Evolutionary conservation across 306 rosid genomes (phyloP), one percentile per base, ranked within the genome.

Genomic region (Vicia sativa): DNA sequence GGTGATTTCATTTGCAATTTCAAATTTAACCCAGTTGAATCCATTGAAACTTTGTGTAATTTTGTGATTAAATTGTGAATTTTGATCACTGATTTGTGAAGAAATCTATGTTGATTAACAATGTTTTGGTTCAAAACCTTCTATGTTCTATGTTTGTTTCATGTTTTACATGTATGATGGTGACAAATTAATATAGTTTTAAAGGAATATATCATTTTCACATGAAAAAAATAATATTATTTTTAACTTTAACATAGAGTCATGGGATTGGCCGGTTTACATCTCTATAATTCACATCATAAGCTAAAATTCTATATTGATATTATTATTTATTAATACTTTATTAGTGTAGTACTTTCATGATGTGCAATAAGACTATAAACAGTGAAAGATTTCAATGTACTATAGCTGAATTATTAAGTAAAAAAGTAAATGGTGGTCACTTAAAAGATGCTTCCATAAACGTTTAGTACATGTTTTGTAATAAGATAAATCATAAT

Each of bases 1-100:
- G 75, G 18, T 7, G 62, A 28, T 55, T 55, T 55, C 6, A 28
- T 6, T 49, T 49, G 25, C 34, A 53, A 81, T 58, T 37, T 72
- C 26, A 69, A 0, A 38, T 72, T 41, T 10, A 75, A 73, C 65
- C 46, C 73, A 55, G 61, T 29, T 46, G 88, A 84, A 23, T 41
- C 38, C 87, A 84, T 65, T 50, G 64, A 52, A 2, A 41, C 4
- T 43, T 14, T 8, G 43, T 52, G 46, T 11, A 16, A 52, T 37
- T 68, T 6, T 46, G 26, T 41, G 42, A 66, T 29, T 61, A 55
- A 55, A 11, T 60, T 37, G 29, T 18, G 37, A 11, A 9, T 37
- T 48, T 15, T 39, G 44, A 65, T 65, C 7, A 29, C 1, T 46
- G 57, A 23, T 38, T 53, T 50, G 55, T 12, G 65, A 53, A 50